Evolutionary conservation across 1,284 basidiomycete species (phyloP).

Genomic region (Ganoderma sinense): DNA sequence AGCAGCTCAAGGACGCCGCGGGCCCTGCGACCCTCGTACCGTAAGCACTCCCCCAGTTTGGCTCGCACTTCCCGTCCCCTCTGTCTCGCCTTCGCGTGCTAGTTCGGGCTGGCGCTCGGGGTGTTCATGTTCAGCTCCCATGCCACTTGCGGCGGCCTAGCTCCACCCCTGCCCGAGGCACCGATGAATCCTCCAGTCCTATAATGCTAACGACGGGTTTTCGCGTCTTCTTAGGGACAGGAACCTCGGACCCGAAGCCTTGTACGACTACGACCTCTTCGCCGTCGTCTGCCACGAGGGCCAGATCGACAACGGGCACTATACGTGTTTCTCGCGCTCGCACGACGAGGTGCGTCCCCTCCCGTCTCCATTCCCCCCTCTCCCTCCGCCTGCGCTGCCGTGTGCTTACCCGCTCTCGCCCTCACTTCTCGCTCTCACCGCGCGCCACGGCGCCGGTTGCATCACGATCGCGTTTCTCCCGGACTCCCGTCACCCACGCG

Average conservation of each 20-base stretch:
- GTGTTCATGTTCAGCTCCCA: background rate
- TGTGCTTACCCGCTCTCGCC: conserved; percentile 1
- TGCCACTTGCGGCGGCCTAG: conserved; percentile 3
- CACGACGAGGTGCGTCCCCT: conserved; percentile 71
- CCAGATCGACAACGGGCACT: conserved; percentile 94
- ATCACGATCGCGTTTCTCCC: conserved; percentile 3
- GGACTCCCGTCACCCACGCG: background rate
- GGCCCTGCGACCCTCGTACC: conserved; percentile 33
- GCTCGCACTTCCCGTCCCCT: background rate
- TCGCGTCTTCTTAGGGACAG: conserved; percentile 22
- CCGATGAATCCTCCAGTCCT: background rate
- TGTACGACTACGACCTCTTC: conserved; percentile 94
- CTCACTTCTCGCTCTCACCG: background rate
- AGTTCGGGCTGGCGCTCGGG: background rate
- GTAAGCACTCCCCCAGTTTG: conserved; percentile 41
- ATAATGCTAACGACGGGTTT: background rate
- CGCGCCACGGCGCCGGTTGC: background rate
- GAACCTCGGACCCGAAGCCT: conserved; percentile 64
- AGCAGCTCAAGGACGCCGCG: conserved; percentile 46
- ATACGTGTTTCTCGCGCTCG: conserved; percentile 84
- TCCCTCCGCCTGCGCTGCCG: background rate
- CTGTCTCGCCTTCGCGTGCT: background rate
- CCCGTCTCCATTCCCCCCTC: background rate
- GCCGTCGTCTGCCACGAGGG: conserved; percentile 96
- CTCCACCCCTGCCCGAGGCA: background rate